A percentile compares a stretch with the other conserved stretches of the same genome.
Conservation (phyloP, 2,329 filamentous ascomycete species). For the Calonectria pteridis region DNA sequence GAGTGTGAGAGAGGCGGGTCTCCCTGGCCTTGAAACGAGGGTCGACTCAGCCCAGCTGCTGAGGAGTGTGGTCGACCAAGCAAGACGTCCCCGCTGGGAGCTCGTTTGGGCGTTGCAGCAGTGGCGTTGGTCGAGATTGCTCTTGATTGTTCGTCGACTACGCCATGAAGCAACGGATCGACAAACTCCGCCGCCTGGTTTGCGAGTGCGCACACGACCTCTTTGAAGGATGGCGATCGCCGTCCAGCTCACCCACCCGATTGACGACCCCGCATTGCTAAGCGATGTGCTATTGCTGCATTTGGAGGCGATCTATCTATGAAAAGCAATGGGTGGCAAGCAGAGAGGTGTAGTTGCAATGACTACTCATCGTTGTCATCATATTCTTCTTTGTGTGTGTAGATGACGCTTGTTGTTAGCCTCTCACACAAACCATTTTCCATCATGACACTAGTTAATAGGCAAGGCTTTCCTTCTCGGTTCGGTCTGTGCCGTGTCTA, state of each 20-base stretch:
- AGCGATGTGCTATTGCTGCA: conserved; percentile 19
- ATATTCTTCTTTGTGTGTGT: not conserved
- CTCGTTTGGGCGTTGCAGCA: not conserved
- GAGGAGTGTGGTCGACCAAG: not conserved
- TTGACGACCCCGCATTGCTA: conserved; percentile 42
- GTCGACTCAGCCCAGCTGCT: not conserved
- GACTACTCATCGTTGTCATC: not conserved
- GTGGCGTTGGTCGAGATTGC: not conserved
- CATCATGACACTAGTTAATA: not conserved
- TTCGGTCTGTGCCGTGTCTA: not conserved
- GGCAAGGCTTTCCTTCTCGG: not conserved
- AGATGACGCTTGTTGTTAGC: not conserved
- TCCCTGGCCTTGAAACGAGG: not conserved
- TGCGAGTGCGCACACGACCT: conserved; percentile 1
- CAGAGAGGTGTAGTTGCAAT: not conserved
- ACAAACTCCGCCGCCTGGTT: not conserved
- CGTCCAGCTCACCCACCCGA: conserved; percentile 34
- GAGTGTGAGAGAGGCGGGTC: not conserved
- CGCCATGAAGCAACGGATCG: not conserved
- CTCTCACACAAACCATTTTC: not conserved
- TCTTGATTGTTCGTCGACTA: not conserved
- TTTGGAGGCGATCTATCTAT: not conserved
- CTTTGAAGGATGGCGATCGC: conserved; percentile 14
- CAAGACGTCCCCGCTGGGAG: not conserved
- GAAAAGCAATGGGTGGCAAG: not conserved